Conservation (phyloP, 305 asterid species). For the Rubia occidens region DNA sequence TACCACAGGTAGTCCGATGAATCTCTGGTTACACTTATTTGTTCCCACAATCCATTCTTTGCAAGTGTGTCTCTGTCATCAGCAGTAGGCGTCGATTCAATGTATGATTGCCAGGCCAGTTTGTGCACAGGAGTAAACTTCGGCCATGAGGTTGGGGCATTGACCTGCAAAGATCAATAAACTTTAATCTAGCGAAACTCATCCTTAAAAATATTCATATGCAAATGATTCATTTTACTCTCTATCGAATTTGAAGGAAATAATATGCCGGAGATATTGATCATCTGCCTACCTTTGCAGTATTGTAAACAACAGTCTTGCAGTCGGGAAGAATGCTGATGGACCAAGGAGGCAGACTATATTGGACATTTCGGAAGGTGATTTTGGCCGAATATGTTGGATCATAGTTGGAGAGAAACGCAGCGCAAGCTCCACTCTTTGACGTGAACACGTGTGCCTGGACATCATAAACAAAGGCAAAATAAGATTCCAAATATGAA, state of each 20-base stretch:
- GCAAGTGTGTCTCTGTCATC: constrained; percentile 42
- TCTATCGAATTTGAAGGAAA: neutral
- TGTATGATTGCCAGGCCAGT: constrained; percentile 67
- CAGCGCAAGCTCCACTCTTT: constrained; percentile 62
- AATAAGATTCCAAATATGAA: constrained; percentile 8
- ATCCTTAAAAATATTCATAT: neutral
- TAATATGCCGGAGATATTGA: neutral
- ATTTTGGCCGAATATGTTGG: constrained; percentile 40
- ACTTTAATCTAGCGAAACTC: neutral
- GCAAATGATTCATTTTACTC: neutral
- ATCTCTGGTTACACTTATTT: constrained; percentile 66
- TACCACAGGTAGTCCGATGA: constrained; percentile 88
- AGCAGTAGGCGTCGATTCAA: constrained; percentile 65
- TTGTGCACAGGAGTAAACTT: constrained; percentile 50
- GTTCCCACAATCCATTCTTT: constrained; percentile 61
- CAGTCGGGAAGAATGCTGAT: constrained; percentile 88
- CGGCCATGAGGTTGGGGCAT: constrained; percentile 33
- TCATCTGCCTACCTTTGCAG: constrained; percentile 56
- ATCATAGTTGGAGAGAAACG: constrained; percentile 74
- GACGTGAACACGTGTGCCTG: constrained; percentile 72
- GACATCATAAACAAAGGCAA: constrained; percentile 1
- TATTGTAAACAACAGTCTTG: constrained; percentile 72
- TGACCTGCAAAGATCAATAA: constrained; percentile 40
- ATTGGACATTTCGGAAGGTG: constrained; percentile 44
- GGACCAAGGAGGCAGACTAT: constrained; percentile 89